These are phyloP conservation scores for Xylaria digitata DNA, from an alignment of 2,329 filamentous ascomycete species.

Conservation along the genomic window DNA sequence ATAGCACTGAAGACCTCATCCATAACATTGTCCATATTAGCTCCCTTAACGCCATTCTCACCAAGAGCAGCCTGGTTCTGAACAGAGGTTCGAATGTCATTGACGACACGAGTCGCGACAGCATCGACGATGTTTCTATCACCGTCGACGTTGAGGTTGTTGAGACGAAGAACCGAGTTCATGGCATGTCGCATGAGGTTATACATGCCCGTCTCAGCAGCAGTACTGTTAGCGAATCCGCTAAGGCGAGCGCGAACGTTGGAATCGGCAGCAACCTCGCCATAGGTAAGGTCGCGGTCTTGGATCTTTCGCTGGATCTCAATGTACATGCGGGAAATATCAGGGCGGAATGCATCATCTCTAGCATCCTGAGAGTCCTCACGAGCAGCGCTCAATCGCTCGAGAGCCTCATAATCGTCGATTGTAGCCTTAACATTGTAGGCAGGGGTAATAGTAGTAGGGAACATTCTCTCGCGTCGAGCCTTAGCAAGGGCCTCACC, in stretches of 20 bases:
- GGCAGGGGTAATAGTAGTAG: slow-evolving; percentile 45
- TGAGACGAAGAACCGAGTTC: slow-evolving; percentile 46
- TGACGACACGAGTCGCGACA: slow-evolving; percentile 35
- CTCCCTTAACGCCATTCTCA: slow-evolving; percentile 18
- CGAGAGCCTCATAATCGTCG: slow-evolving; percentile 51
- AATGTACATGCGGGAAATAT: slow-evolving; percentile 43
- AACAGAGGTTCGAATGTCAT: slow-evolving; percentile 35
- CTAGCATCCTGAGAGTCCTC: slow-evolving; percentile 37
- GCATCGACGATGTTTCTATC: slow-evolving; percentile 49
- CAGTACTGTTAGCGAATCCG: slow-evolving; percentile 44
- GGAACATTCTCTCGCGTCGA: slow-evolving; percentile 50
- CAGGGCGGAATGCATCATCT: slow-evolving; percentile 38
- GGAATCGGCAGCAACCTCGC: slow-evolving; percentile 39
- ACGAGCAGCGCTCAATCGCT: slow-evolving; percentile 43
- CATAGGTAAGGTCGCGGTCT: slow-evolving; percentile 50
- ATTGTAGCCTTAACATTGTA: slow-evolving; percentile 46
- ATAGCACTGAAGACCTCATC: slow-evolving; percentile 44
- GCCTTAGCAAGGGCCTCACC: slow-evolving; percentile 47
- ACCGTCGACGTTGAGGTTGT: slow-evolving; percentile 58
- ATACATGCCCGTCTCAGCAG: slow-evolving; percentile 45
- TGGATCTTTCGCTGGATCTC: slow-evolving; percentile 52
- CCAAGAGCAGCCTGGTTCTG: slow-evolving; percentile 56
- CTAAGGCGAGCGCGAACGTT: slow-evolving; percentile 43
- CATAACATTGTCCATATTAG: slow-evolving; percentile 42
- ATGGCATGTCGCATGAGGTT: slow-evolving; percentile 47